Evolutionary conservation across 352 stramenopile species (phyloP), one percentile per base, ranked within the genome.

Genomic region (Globisporangium recalcitrans): DNA sequence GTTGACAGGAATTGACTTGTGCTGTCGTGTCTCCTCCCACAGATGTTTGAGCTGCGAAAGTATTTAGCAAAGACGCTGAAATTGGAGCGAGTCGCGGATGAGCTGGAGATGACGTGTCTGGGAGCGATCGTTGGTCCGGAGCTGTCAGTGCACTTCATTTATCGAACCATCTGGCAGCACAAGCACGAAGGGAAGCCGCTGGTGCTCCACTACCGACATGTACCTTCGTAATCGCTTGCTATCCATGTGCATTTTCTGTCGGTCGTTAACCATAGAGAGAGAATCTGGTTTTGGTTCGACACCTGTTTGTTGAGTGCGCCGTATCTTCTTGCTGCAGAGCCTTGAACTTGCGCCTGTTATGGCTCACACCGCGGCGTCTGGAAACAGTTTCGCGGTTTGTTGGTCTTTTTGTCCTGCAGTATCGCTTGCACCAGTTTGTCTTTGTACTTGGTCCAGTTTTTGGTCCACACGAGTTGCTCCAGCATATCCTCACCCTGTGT

Each of bases 11-110:
- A 34, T 9, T 53, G 38, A 65, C 24, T 63, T 11, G 19, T 34
- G 16, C 24, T 46, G 19, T 26, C 24, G 9, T n/a, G 21, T n/a
- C n/a, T n/a, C 27, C 21, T 14, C 26, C 11, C 52, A 27, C 32
- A 85, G 75, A 85, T 90, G 71, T 84, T 72, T 22, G 77, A 88
- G 56, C 71, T 90, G 7, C 73, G 67, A 46, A 90, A 87, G 48
- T 65, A 73, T 60, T 53, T 87, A 55, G 51, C 38, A 70, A 67
- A 58, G 71, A 70, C 31, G 58, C 85, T 21, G 56, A 67, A 54
- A 36, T 85, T 63, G 40, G 56, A 51, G 65, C 73, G 24, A 9
- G 21, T 42, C 7, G 31, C 63, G 0, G 61, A 69, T 9, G 68
- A 81, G 29, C 58, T 90, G 24, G 81, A 90, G 58, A 69, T 90